Conservation (phyloP, 345 rosid genomes). For the Cardamine resedifolia region DNA sequence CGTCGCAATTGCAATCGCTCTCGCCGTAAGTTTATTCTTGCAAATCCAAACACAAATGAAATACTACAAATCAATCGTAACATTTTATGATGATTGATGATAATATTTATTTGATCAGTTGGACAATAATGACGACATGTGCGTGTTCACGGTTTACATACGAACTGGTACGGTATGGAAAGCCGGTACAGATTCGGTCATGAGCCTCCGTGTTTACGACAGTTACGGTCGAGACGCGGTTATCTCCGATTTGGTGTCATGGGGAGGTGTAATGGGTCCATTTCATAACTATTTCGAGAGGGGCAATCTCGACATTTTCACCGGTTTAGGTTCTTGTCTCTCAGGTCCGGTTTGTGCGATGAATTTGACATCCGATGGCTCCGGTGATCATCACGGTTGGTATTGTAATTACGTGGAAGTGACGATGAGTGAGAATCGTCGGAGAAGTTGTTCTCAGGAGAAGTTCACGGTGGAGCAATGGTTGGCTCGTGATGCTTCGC, state of each 20-base stretch:
- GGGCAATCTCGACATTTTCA: conserved; percentile 84
- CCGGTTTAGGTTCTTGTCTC: conserved; percentile 68
- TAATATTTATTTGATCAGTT: background rate
- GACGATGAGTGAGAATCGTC: conserved; percentile 55
- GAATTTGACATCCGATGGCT: conserved; percentile 76
- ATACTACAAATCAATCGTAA: background rate
- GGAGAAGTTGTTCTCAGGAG: conserved; percentile 51
- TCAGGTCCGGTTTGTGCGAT: conserved; percentile 57
- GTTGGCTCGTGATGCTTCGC: conserved; percentile 68
- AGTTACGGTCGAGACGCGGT: conserved; percentile 37
- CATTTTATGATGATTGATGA: background rate
- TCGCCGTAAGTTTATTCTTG: conserved; percentile 29
- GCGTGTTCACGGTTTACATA: conserved; percentile 70
- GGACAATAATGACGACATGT: conserved; percentile 41
- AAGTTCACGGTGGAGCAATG: conserved; percentile 84
- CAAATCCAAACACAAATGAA: background rate
- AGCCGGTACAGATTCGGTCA: conserved; percentile 78
- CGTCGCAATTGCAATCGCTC: conserved; percentile 14
- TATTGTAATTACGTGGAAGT: conserved; percentile 89
- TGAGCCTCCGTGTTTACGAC: conserved; percentile 58
- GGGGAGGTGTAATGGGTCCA: conserved; percentile 87
- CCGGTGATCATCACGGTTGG: conserved; percentile 81
- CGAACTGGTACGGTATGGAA: conserved; percentile 78
- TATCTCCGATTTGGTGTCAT: conserved; percentile 53
- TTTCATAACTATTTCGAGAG: conserved; percentile 80